Evolutionary conservation across 176 grass and related monocot species (phyloP), one percentile per base, ranked within the genome.

Genomic region (Secale cereale): DNA sequence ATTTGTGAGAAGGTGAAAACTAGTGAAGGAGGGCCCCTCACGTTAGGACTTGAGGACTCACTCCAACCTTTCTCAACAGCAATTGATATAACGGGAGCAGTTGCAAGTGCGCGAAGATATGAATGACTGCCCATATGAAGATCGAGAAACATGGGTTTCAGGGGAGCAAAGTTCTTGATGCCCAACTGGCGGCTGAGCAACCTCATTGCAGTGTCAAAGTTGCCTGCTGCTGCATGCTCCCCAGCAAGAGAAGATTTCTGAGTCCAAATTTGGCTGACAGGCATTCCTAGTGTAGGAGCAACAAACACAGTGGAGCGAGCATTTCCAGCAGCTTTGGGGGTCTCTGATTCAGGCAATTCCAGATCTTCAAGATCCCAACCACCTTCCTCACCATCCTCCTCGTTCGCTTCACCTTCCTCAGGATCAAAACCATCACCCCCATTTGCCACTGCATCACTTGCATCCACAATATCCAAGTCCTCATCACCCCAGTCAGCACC

Each of bases 321-420:
- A 84, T 80, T 87, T 26, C 56, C 82, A 48, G 78, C 32, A 20
- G 83, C 86, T 76, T 89, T 98, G 20, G 91, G 97, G 66, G 97
- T 96, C 62, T 94, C 91, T 75, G 86, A 50, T 64, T 98, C 93
- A 74, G 93, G 91, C 3, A 98, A 77, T 79, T 98, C 97, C 46
- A 98, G 82, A 91, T 98, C 97, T 80, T 98, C 97, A 43, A 98
- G 90, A 66, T 98, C 97, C 97, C 97, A 98, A 3, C 95, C 95
- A 87, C 92, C 91, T 72, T 94, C 88, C 65, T 91, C 92, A 0
- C 84, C 90, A 89, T 88, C 89, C 70, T 92, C 97, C 91, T 87
- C 88, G 80, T 92, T 92, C 45, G 74, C 78, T 26, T 92, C 91
- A 28, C 81, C 91, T 14, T 94, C 91, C 64, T 98, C 91, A 12